Percentiles rank a stretch among this genome's conserved stretches.
Evolutionary conservation across 225 moss, liverwort and hornwort species (phyloP).

Genomic region (Physcomitrium patens): DNA sequence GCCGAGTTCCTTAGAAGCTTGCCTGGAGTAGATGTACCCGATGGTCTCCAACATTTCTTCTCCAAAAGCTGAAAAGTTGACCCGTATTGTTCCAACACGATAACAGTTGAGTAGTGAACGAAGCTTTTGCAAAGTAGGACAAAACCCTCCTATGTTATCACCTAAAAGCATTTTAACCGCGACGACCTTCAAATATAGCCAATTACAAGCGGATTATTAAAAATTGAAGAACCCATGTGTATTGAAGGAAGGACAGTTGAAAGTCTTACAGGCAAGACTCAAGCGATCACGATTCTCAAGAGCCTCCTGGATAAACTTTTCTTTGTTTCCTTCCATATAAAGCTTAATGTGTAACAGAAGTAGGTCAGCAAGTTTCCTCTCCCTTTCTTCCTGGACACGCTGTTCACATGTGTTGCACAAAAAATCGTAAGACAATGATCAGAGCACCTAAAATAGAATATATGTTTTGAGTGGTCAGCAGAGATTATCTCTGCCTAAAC

Average conservation of each 20-base stretch:
- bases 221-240: neutral
- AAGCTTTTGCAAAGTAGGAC: neutral
- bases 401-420: slow-evolving; percentile 25
- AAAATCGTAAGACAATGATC: slow-evolving; percentile 6
- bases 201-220: slow-evolving; percentile 8
- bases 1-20: slow-evolving; percentile 83
- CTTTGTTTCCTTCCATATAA: slow-evolving; percentile 48
- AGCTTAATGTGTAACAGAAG: slow-evolving; percentile 49
- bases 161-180: neutral
- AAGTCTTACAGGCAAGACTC: slow-evolving; percentile 40
- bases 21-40: slow-evolving; percentile 85
- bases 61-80: slow-evolving; percentile 63
- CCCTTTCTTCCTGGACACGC: slow-evolving; percentile 68
- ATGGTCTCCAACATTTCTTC: slow-evolving; percentile 80
- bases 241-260: neutral
- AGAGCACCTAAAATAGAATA: neutral
- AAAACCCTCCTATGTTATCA: neutral
- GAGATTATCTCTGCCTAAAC: neutral
- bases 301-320: slow-evolving; percentile 52
- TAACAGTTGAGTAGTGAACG: slow-evolving; percentile 2
- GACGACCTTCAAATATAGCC: neutral
- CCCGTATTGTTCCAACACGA: slow-evolving; percentile 16
- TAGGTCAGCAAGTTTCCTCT: slow-evolving; percentile 52
- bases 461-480: neutral
- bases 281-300: slow-evolving; percentile 32